Evolutionary conservation across 805 yeast species (phyloP), one percentile per base, ranked within the genome.

Genomic region (Lachancea mirantina): DNA sequence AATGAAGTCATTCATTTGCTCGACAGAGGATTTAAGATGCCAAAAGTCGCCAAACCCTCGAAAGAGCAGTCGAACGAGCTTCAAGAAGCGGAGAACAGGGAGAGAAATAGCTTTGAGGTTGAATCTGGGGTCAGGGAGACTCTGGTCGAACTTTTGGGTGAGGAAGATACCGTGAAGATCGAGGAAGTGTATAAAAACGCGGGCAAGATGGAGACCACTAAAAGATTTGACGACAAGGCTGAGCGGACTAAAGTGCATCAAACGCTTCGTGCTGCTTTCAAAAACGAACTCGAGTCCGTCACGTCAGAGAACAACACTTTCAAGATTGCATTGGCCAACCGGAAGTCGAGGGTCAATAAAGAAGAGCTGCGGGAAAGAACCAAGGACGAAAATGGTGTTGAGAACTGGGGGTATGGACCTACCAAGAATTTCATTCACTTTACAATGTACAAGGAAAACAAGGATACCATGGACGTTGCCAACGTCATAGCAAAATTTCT

Each of bases 381-480:
- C 7, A 56, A 49, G 31, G 67, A 61, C 40, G 62, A 49, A 14
- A 62, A 73, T 38, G 78, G 78, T 16, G 70, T 72, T 3, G 68
- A 78, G 28, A 73, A 76, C 43, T 80, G 78, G 60, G 83, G 85
- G 0, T 66, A 82, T 36, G 96, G 96, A 2, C 76, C 79, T 18
- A 65, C 68, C 36, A 77, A 78, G 44, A 70, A 73, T 26, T 84
- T 62, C 56, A 61, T 88, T 27, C 88, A 82, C 49, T 80, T 88
- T 50, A 75, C 82, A 8, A 63, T 92, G 17, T 87, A 84, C 64
- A 92, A 92, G 56, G 96, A 92, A 53, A 92, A 92, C 61, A 83
- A 88, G 54, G 99, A 92, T 46, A 88, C 99, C 1, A 84, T 92
- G 96, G 96, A 92, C 61, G 92, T 84, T 9, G 92, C 92, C 1